phyloP scores from a whole-genome alignment of 306 rosid genomes.

The Vicia villosa region DNA sequence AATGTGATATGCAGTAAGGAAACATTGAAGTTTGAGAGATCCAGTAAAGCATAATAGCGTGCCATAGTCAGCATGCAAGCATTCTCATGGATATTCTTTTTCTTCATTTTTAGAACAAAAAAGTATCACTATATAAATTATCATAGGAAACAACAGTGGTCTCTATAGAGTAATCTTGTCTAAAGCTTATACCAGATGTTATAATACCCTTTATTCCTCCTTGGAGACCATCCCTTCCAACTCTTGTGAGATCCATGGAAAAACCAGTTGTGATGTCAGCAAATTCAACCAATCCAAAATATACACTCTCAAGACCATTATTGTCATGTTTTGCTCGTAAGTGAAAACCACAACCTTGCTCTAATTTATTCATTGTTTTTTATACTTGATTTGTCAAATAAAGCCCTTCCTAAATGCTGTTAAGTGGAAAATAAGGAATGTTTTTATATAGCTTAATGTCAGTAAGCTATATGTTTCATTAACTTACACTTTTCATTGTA shows the following conservation, averaged over 20 bases:
- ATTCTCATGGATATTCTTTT: not conserved
- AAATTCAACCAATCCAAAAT: not conserved
- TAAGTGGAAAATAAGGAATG: no score
- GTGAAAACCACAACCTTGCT: constrained; percentile 15
- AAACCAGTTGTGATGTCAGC: not conserved
- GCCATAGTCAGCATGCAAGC: not conserved
- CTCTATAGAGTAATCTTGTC: not conserved
- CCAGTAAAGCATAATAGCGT: not conserved
- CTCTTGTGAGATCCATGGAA: not conserved
- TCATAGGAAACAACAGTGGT: not conserved
- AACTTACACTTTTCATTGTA: no score
- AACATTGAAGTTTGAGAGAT: no score
- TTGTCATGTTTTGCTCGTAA: constrained; percentile 21
- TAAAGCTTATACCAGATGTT: no score
- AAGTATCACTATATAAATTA: not conserved
- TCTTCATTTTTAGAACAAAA: constrained; percentile 14
- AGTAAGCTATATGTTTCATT: no score
- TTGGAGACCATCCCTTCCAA: not conserved
- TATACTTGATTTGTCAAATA: no score
- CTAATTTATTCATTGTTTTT: no score
- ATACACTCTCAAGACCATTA: constrained; percentile 8
- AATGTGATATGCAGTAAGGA: no score
- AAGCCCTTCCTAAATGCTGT: no score
- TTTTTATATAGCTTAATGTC: no score
- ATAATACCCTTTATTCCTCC: not conserved